phyloP scores from a whole-genome alignment of 208 protist genomes.

The Crithidia fasciculata region DNA sequence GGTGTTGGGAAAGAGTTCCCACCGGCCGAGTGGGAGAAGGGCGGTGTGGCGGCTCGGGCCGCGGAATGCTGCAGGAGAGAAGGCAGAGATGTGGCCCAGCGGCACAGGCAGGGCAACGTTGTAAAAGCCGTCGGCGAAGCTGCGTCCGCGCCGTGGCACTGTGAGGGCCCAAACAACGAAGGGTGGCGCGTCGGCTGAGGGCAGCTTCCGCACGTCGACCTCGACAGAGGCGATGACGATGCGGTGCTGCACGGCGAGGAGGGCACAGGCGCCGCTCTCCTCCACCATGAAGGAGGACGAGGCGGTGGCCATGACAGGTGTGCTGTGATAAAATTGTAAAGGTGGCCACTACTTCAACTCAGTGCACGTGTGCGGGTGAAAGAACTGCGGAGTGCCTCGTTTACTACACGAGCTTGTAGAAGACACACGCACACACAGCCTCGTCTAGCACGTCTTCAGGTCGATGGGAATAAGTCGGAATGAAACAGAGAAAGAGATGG shows the following conservation, averaged over 20 bases:
- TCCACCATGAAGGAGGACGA: conserved; percentile 23
- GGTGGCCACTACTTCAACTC: not conserved
- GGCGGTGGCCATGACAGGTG: conserved; percentile 9
- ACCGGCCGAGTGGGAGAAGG: conserved; percentile 24
- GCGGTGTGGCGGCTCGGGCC: not conserved
- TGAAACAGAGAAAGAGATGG: too few species aligned
- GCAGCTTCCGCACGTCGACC: conserved; percentile 6
- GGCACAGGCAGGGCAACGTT: conserved; percentile 21
- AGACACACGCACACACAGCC: too few species aligned
- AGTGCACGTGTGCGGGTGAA: not conserved
- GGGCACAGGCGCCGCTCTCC: conserved; percentile 21
- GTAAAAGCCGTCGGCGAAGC: conserved; percentile 38
- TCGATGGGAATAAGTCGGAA: too few species aligned
- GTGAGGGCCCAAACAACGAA: conserved; percentile 36
- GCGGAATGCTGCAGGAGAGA: not conserved
- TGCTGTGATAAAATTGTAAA: not conserved
- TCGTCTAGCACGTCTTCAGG: too few species aligned
- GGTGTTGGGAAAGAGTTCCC: conserved; percentile 38
- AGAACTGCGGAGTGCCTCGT: not conserved
- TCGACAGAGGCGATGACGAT: conserved; percentile 21
- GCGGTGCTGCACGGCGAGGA: conserved; percentile 22
- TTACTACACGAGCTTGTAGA: too few species aligned
- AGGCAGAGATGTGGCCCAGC: conserved; percentile 13
- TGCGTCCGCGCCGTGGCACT: conserved; percentile 14
- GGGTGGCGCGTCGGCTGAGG: not conserved